phyloP scores from a whole-genome alignment of 2,329 filamentous ascomycete genomes.

The Sclerotiophoma versabilis region DNA sequence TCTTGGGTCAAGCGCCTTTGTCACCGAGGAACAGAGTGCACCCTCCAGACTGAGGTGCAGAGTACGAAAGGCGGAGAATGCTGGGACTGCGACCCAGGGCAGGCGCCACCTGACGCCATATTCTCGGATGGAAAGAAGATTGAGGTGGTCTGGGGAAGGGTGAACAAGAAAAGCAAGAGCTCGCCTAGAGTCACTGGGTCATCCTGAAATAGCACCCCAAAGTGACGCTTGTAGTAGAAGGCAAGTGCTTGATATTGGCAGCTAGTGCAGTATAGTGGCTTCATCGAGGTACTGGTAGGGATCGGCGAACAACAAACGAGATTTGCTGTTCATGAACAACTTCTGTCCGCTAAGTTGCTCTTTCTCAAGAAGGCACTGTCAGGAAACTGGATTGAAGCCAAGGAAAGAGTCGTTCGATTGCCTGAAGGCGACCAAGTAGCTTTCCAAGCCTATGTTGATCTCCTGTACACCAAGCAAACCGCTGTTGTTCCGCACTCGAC shows the following conservation, averaged over 20 bases:
- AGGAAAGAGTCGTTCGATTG: neutral
- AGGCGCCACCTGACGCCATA: slow-evolving; percentile 31
- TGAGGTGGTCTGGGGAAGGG: slow-evolving; percentile 27
- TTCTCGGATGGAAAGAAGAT: slow-evolving; percentile 21
- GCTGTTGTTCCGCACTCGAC: neutral
- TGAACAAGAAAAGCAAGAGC: slow-evolving; percentile 13
- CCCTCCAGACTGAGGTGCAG: slow-evolving; percentile 23
- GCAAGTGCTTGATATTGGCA: too few species aligned
- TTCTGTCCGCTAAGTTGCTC: neutral
- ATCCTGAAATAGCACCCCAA: neutral
- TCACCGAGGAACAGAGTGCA: slow-evolving; percentile 23
- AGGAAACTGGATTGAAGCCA: neutral
- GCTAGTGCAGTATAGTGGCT: neutral
- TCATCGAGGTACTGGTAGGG: neutral
- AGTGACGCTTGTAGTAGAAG: too few species aligned
- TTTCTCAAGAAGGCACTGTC: slow-evolving; percentile 6
- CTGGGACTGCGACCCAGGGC: slow-evolving; percentile 33
- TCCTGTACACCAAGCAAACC: neutral
- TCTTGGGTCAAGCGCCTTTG: slow-evolving; percentile 31
- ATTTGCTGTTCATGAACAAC: neutral
- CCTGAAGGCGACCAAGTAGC: neutral
- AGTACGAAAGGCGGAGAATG: slow-evolving; percentile 32
- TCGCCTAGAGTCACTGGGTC: slow-evolving; percentile 4
- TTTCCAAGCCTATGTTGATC: neutral
- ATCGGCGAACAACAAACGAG: neutral